Evolutionary conservation across 495 filamentous ascomycete genomes (phyloP).

Genomic region (Podospora sp.): DNA sequence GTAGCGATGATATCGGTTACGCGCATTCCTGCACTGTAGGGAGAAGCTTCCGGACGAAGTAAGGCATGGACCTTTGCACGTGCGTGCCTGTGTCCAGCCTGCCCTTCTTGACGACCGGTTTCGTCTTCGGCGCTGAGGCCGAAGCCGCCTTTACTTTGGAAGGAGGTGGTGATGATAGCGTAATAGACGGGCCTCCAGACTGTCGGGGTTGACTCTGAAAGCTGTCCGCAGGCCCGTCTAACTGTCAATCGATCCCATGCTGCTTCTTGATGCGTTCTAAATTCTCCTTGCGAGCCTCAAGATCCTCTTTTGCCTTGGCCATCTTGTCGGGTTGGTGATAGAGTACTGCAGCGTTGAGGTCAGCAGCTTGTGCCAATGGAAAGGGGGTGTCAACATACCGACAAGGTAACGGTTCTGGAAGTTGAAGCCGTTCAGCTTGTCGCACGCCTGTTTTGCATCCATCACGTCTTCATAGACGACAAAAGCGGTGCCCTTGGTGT

Average conservation of each 20-base stretch:
- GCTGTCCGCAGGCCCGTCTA: slow-evolving; percentile 62
- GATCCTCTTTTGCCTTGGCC: slow-evolving; percentile 86
- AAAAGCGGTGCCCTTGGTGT: slow-evolving; percentile 97
- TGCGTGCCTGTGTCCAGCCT: slow-evolving; percentile 38
- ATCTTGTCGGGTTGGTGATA: slow-evolving; percentile 99
- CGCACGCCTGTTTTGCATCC: slow-evolving; percentile 97
- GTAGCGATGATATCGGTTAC: slow-evolving; percentile 33
- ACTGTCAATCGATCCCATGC: slow-evolving; percentile 95
- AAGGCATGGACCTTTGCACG: slow-evolving; percentile 45
- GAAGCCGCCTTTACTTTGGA: slow-evolving; percentile 39
- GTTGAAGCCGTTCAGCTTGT: slow-evolving; percentile 99
- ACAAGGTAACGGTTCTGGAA: slow-evolving; percentile 99
- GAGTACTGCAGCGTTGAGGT: slow-evolving; percentile 63
- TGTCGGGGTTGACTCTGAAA: slow-evolving; percentile 44
- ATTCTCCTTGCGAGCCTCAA: slow-evolving; percentile 91
- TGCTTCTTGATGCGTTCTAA: slow-evolving; percentile 97
- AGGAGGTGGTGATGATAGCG: slow-evolving; percentile 37
- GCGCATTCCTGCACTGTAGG: slow-evolving; percentile 43
- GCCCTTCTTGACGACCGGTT: slow-evolving; percentile 39
- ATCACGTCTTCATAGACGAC: slow-evolving; percentile 99
- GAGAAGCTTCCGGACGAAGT: slow-evolving; percentile 49
- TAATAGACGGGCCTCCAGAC: slow-evolving; percentile 59
- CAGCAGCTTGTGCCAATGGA: background rate
- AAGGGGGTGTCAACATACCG: slow-evolving; percentile 60
- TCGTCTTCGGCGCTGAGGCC: slow-evolving; percentile 33